Base-by-base conservation (phyloP, 2,329 filamentous ascomycete species). In the Colletotrichum orchidophilum region DNA sequence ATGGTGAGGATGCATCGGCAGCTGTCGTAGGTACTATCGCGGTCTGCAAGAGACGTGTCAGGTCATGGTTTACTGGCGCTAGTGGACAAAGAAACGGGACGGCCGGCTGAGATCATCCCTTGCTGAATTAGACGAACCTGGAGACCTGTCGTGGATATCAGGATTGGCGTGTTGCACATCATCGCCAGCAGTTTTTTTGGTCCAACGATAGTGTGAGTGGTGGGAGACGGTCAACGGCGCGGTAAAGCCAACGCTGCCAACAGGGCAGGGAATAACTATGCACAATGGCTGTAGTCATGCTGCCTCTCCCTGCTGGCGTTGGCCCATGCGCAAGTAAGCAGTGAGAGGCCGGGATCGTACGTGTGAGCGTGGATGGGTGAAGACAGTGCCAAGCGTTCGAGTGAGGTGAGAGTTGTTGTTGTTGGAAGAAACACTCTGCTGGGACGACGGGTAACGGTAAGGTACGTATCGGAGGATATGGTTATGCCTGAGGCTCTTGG, bases 31-130 rank as follows among this genome's bases (percentile, higher is more conserved):
- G 18, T 29, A 39, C 49, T 6, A 49, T 57, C n/a, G 15, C 26
- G 24, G 15, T 58, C 29, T 66, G 63, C 63, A 61, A 70, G 39
- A 24, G 39, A 21, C 57, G 31, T 61, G 39, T 57, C 63, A 58
- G 57, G 60, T 39, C 50, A 62, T 12, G 12, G 18, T n/a, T 9
- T 29, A 24, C 27, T 57, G 50, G 39, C 63, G 57, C 46, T 53
- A 57, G 35, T 15, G 29, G 42, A 13, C 63, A 55, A 24, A 57
- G 57, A 21, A 29, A 12, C 63, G 31, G 55, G 18, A 57, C 31
- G 26, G 39, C 50, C 57, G 57, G 67, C 63, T 31, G 55, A 35
- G 54, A 55, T 67, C 29, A 42, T 62, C 24, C 29, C 49, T 18
- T 12, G 21, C 26, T 33, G 54, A 46, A 15, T 18, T 21, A n/a